phyloP scores from a whole-genome alignment of 2,329 filamentous ascomycete genomes.

The Xenoacremonium recifei region DNA sequence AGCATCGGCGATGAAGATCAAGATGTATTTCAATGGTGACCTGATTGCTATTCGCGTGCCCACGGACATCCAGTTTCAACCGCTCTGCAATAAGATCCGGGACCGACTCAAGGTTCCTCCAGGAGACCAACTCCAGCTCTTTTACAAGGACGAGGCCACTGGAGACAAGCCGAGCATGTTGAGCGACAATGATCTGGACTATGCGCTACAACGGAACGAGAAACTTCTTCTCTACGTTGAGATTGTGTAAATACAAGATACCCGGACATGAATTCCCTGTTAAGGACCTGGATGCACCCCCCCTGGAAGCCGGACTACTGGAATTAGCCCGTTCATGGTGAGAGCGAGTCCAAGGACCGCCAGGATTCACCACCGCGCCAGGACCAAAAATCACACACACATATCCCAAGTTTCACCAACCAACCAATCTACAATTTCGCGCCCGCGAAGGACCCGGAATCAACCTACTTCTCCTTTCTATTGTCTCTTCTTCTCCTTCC shows the following conservation, averaged over 20 bases:
- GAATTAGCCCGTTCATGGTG: too few species aligned
- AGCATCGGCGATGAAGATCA: conserved; percentile 76
- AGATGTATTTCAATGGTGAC: conserved; percentile 90
- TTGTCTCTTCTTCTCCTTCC: conserved; percentile 8
- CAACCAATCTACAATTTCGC: conserved; percentile 17
- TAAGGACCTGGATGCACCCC: too few species aligned
- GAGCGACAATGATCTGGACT: conserved; percentile 77
- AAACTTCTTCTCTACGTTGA: conserved; percentile 80
- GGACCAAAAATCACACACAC: too few species aligned
- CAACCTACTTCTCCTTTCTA: conserved; percentile 7
- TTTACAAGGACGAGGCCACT: conserved; percentile 81
- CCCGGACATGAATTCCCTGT: too few species aligned
- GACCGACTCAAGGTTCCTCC: conserved; percentile 75
- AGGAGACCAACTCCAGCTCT: conserved; percentile 71
- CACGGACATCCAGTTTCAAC: conserved; percentile 71
- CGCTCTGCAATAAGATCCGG: conserved; percentile 79
- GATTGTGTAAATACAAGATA: conserved; percentile 35
- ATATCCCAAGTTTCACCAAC: too few species aligned
- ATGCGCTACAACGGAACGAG: conserved; percentile 78
- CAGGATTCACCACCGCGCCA: too few species aligned
- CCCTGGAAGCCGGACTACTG: too few species aligned
- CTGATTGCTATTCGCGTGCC: conserved; percentile 90
- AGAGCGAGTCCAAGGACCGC: too few species aligned
- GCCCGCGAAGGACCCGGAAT: conserved; percentile 17
- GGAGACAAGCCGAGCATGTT: conserved; percentile 72